Percentiles rank a stretch among this genome's conserved stretches.
phyloP scores from a whole-genome alignment of 2,329 filamentous ascomycete species.

The Fusarium annulatum region DNA sequence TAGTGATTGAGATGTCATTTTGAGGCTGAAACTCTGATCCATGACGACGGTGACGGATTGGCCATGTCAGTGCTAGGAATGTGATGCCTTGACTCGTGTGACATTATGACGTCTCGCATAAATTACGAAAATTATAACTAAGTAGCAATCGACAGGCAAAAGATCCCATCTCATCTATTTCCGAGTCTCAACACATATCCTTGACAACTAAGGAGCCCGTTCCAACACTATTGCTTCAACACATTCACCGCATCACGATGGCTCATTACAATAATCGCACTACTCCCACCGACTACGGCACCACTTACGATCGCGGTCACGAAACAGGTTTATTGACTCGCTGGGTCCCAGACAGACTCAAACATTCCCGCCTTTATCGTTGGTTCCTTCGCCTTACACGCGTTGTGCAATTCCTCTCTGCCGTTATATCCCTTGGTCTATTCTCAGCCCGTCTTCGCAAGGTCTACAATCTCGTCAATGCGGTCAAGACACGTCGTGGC shows the following conservation, averaged over 20 bases:
- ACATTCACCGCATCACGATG: not conserved
- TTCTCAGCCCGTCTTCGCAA: constrained; percentile 26
- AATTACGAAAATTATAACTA: not conserved
- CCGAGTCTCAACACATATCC: not conserved
- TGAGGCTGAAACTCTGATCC: not conserved
- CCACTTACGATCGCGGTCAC: not conserved
- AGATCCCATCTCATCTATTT: not conserved
- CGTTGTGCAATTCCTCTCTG: constrained; percentile 24
- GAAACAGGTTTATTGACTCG: constrained; percentile 20
- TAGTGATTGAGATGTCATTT: not conserved
- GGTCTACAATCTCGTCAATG: constrained; percentile 16
- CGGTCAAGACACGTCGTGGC: constrained; percentile 21
- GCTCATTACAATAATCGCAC: not conserved
- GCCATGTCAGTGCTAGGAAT: not conserved
- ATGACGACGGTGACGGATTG: not conserved
- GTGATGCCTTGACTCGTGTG: not conserved
- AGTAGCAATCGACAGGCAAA: not conserved
- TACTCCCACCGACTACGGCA: constrained; percentile 9
- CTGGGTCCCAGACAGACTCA: constrained; percentile 16
- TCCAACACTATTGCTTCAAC: not conserved
- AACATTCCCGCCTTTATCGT: constrained; percentile 28
- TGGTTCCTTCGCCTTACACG: constrained; percentile 32
- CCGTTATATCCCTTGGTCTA: constrained; percentile 25
- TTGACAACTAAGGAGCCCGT: not conserved
- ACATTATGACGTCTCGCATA: not conserved